Base-by-base conservation (phyloP, 331 rosid species). In the Erythrophleum ivorense region DNA sequence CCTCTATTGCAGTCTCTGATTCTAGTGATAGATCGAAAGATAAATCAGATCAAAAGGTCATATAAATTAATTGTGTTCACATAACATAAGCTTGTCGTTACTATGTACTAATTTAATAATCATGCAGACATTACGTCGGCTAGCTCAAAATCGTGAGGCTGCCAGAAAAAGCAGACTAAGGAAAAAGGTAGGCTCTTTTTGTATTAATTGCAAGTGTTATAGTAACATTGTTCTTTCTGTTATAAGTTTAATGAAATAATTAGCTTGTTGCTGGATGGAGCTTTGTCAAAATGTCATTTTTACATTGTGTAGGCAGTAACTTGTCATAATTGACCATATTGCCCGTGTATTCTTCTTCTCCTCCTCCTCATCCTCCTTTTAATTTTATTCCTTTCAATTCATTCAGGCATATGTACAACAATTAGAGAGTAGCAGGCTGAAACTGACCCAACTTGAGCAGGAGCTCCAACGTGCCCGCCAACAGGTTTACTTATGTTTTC, bases 91-190 rank as follows among this genome's bases (percentile, higher is more conserved):
- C 36, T 64, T 71, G 15, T 66, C 83, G 83, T 73, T 78, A 41
- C 84, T 63, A 29, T 41, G 69, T 63, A 54, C 49, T 88, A 78
- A 82, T 38, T 65, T 86, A 55, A 5, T 48, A 70, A 54, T 48
- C 60, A 50, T 86, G 69, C 90, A 95, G 98, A 93, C 94, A 4
- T 36, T 91, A 71, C 97, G 99, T 68, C 89, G 99, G 77, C 93
- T 95, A 67, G 99, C 99, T 67, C 99, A 95, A 93, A 95, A 95
- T 85, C 98, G 99, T 40, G 99, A 95, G 84, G 99, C 99, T 76
- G 99, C 99, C 49, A 89, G 99, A 84, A 95, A 93, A 84, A 93
- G 99, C 80, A 88, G 99, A 75, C 76, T 93, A 83, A 85, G 97
- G 88, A 95, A 93, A 85, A 95, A 95, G 85, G 98, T 91, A 64